Percentiles rank a stretch among this genome's conserved stretches.
Conservation (phyloP, 1,284 basidiomycete genomes). For the Austroboletus niveus region DNA sequence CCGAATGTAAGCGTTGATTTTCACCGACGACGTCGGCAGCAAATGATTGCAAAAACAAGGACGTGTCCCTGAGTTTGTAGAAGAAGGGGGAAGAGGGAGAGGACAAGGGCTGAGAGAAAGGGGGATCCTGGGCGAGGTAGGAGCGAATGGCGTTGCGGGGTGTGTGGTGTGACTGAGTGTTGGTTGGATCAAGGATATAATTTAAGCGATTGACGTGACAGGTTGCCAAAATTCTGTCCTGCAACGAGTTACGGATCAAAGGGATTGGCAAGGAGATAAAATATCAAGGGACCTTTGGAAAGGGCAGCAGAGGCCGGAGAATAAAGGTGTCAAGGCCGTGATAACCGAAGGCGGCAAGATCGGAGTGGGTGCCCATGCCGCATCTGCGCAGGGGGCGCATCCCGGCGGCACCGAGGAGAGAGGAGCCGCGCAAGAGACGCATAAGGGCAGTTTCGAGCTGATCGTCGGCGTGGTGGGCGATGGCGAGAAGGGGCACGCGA, state of each 20-base stretch:
- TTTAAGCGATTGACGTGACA: conserved; percentile 58
- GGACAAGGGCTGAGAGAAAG: conserved; percentile 12
- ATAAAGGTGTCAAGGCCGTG: conserved; percentile 67
- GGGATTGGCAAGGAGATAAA: background rate
- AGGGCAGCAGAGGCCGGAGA: conserved; percentile 61
- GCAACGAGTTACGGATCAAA: conserved; percentile 5
- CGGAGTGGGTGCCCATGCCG: conserved; percentile 62
- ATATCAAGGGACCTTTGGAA: conserved; percentile 55
- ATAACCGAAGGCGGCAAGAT: conserved; percentile 44
- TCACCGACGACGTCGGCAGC: conserved; percentile 32
- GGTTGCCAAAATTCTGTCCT: conserved; percentile 76
- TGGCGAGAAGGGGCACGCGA: conserved; percentile 47
- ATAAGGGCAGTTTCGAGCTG: conserved; percentile 77
- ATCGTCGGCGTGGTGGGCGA: conserved; percentile 77
- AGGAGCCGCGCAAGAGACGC: conserved; percentile 57
- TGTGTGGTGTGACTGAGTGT: conserved; percentile 68
- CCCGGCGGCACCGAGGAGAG: conserved; percentile 54
- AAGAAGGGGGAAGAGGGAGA: conserved; percentile 31
- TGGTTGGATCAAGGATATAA: conserved; percentile 66
- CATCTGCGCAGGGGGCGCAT: conserved; percentile 65
- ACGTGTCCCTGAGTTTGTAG: conserved; percentile 32
- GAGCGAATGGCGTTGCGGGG: conserved; percentile 67
- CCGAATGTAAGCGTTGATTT: conserved; percentile 36
- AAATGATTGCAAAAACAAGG: conserved; percentile 23
- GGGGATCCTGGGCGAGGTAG: conserved; percentile 26